Evolutionary conservation across 2,329 filamentous ascomycete species (phyloP).

Genomic region (Venturia carpophila): DNA sequence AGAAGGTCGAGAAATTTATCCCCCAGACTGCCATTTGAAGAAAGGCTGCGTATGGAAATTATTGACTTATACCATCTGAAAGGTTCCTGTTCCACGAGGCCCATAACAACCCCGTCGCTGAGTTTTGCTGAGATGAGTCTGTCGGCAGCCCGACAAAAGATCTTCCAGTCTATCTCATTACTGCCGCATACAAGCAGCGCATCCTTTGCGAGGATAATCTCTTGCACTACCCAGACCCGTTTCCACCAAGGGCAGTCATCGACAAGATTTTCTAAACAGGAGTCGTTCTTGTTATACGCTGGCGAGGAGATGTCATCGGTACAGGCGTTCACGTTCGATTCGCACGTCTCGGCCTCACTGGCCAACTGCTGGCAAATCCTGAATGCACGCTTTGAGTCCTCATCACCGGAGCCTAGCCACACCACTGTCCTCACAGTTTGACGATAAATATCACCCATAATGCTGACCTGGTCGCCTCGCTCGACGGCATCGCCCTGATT

Average conservation of each 20-base stretch:
- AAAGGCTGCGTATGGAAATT: not conserved
- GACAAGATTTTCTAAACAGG: not conserved
- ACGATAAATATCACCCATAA: constrained; percentile 13
- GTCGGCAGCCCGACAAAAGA: not conserved
- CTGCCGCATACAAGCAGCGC: not conserved
- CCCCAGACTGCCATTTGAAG: not conserved
- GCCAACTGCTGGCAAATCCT: not conserved
- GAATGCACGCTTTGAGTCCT: constrained; percentile 1
- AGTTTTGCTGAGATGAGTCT: not conserved
- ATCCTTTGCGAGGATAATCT: not conserved
- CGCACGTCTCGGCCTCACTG: not conserved
- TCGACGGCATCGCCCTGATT: constrained; percentile 17
- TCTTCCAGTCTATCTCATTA: not conserved
- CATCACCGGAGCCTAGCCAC: constrained; percentile 13
- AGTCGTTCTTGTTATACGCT: not conserved
- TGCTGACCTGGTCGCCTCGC: constrained; percentile 14
- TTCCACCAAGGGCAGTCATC: constrained; percentile 2
- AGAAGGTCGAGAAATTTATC: constrained; percentile 9
- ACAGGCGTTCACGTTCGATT: not conserved
- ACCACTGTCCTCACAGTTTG: not conserved
- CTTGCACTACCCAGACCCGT: constrained; percentile 9
- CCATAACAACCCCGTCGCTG: not conserved
- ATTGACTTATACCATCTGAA: constrained; percentile 2
- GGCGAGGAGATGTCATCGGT: not conserved
- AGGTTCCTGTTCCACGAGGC: not conserved